A percentile compares a stretch with the other conserved stretches of the same genome.
Evolutionary conservation across 129 eudicot genomes (phyloP).

Genomic region (Smallanthus sonchifolius): DNA sequence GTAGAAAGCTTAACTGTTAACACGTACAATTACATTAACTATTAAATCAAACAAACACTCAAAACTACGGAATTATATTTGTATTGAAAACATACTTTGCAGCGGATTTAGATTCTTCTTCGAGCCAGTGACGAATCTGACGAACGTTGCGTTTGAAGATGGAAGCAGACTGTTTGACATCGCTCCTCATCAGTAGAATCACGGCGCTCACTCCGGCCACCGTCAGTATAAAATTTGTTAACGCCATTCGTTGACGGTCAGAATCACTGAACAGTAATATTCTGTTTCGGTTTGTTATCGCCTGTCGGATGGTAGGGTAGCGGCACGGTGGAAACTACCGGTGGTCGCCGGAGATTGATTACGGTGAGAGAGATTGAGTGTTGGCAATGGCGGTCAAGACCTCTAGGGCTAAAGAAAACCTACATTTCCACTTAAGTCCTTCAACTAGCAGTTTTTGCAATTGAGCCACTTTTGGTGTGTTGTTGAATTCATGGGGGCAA

Average conservation of each 20-base stretch:
- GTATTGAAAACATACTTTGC: slow-evolving; percentile 46
- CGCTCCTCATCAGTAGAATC: slow-evolving; percentile 62
- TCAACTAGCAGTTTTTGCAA: too few species aligned
- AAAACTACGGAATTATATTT: not conserved
- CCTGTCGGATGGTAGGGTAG: not conserved
- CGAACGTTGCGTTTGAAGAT: slow-evolving; percentile 73
- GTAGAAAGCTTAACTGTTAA: not conserved
- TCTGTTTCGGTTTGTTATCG: not conserved
- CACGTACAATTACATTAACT: not conserved
- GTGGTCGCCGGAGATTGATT: not conserved
- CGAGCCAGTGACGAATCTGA: slow-evolving; percentile 87
- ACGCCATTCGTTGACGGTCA: slow-evolving; percentile 40
- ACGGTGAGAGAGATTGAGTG: not conserved
- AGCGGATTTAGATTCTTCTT: slow-evolving; percentile 73
- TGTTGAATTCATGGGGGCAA: too few species aligned
- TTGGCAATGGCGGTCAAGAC: not conserved
- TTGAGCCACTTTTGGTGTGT: too few species aligned
- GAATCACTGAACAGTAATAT: not conserved
- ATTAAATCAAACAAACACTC: not conserved
- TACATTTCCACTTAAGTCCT: not conserved
- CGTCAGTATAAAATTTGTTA: slow-evolving; percentile 68
- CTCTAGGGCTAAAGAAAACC: not conserved
- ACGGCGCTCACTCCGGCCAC: slow-evolving; percentile 91
- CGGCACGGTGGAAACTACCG: slow-evolving; percentile 2
- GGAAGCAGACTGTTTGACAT: slow-evolving; percentile 67